Evolutionary conservation across 2,329 filamentous ascomycete genomes (phyloP).

Genomic region (Pseudogymnoascus sp.): DNA sequence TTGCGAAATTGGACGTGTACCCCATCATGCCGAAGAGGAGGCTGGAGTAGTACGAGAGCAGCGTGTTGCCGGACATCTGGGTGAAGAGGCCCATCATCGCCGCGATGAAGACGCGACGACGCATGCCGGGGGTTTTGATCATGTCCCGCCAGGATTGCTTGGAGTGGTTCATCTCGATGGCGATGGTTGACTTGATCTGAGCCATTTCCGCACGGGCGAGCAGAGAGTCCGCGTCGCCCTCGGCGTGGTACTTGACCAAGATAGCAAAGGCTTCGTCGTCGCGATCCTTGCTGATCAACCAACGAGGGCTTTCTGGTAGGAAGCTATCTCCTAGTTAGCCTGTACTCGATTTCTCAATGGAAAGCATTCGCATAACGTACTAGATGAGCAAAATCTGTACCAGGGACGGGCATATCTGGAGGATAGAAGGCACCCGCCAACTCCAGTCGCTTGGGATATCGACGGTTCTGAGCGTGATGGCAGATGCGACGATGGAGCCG

Average conservation of each 20-base stretch:
- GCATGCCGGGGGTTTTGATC: slow-evolving; percentile 26
- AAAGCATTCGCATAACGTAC: not conserved
- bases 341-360: not conserved
- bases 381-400: not conserved
- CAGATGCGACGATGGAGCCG: slow-evolving; percentile 36
- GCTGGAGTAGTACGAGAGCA: slow-evolving; percentile 1
- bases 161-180: slow-evolving; percentile 26
- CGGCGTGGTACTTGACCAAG: slow-evolving; percentile 32
- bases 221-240: slow-evolving; percentile 29
- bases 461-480: slow-evolving; percentile 36
- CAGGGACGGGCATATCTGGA: slow-evolving; percentile 29
- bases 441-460: slow-evolving; percentile 34
- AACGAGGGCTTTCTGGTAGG: slow-evolving; percentile 89
- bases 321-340: slow-evolving; percentile 32
- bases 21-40: not conserved
- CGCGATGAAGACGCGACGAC: slow-evolving; percentile 26
- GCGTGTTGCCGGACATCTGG: slow-evolving; percentile 1
- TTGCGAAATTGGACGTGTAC: slow-evolving; percentile 6
- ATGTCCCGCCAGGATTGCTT: slow-evolving; percentile 25
- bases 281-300: slow-evolving; percentile 89
- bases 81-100: slow-evolving; percentile 21
- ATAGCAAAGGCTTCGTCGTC: slow-evolving; percentile 62
- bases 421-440: slow-evolving; percentile 34
- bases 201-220: slow-evolving; percentile 31
- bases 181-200: slow-evolving; percentile 35